These are phyloP conservation scores for Mentha longifolia DNA, from an alignment of 257 asterid species.

Conservation along the genomic window DNA sequence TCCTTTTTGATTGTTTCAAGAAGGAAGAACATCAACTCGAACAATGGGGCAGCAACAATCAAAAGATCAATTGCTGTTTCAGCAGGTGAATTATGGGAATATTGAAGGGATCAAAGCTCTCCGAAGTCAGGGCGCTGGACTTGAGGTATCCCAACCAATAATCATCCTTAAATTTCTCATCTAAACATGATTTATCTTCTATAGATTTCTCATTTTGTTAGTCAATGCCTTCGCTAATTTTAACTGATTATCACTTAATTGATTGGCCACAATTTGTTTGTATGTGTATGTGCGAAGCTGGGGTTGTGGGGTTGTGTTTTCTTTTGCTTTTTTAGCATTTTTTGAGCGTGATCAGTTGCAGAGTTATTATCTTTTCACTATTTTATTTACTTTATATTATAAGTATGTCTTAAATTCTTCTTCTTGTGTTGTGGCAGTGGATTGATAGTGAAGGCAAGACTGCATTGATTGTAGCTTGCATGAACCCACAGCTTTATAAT, in stretches of 20 bases:
- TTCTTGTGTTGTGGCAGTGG: slow-evolving; percentile 60
- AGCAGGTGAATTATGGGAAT: slow-evolving; percentile 83
- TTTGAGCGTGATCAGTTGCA: slow-evolving; percentile 8
- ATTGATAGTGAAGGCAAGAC: slow-evolving; percentile 87
- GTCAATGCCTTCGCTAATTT: not conserved
- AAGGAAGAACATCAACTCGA: slow-evolving; percentile 17
- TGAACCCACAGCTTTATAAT: slow-evolving; percentile 71
- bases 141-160: slow-evolving; percentile 63
- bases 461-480: slow-evolving; percentile 80
- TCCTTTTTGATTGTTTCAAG: not conserved
- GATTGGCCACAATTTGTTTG: not conserved
- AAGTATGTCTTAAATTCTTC: not conserved
- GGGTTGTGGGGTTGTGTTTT: not conserved
- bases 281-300: not conserved
- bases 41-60: slow-evolving; percentile 90
- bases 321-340: not conserved
- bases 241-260: not conserved
- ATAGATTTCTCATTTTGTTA: not conserved
- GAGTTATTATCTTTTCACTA: not conserved
- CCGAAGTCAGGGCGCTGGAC: slow-evolving; percentile 85
- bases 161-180: not conserved
- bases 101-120: slow-evolving; percentile 84
- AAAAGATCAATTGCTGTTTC: slow-evolving; percentile 75
- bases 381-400: not conserved
- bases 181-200: not conserved